Base-by-base conservation (phyloP, 441 rosid genomes). In the Arabidopsis hybrid region DNA sequence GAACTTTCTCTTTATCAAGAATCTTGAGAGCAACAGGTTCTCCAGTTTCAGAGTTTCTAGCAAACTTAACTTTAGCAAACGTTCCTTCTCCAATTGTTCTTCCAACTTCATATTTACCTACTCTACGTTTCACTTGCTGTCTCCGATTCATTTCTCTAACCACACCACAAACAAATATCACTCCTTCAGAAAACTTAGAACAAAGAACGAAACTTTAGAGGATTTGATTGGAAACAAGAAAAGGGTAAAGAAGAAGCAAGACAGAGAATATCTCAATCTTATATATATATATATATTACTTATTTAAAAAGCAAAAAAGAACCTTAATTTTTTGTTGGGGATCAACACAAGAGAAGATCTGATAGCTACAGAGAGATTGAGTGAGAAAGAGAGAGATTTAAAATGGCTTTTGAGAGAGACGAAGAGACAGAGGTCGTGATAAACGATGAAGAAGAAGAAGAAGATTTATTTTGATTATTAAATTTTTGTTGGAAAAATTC, bases 1-100 rank as follows among this genome's bases (percentile, higher is more conserved):
- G 95, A 80, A 95, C 97, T 82, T 92, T 95, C 76, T 92, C 97
- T 81, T 90, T 95, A 21, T 21, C 26, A 21, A 21, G 26, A 21
- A 21, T 21, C 26, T 21, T 21, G 26, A 21, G 26, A 21, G 26
- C 26, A 21, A 21, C 26, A 21, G 26, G 26, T 21, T 21, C 26
- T 21, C 26, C 26, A 21, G 26, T 21, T 21, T 21, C 26, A 21
- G 26, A 21, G 26, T 21, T 21, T 21, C 26, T 21, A 21, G 26
- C 26, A 21, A 21, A 21, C 26, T 21, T 21, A 21, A 21, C 26
- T 21, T 21, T 21, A 21, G 26, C 26, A 21, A 21, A 21, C 26
- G 26, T 21, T 21, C 26, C 26, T 21, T 21, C 26, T 21, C 26
- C 26, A 21, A 21, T 21, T 21, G 26, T 21, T 21, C 26, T 21